A percentile compares a stretch with the other conserved stretches of the same genome.
Evolutionary conservation across 2,329 filamentous ascomycete genomes (phyloP).

Genomic region (Pseudocercospora musae): DNA sequence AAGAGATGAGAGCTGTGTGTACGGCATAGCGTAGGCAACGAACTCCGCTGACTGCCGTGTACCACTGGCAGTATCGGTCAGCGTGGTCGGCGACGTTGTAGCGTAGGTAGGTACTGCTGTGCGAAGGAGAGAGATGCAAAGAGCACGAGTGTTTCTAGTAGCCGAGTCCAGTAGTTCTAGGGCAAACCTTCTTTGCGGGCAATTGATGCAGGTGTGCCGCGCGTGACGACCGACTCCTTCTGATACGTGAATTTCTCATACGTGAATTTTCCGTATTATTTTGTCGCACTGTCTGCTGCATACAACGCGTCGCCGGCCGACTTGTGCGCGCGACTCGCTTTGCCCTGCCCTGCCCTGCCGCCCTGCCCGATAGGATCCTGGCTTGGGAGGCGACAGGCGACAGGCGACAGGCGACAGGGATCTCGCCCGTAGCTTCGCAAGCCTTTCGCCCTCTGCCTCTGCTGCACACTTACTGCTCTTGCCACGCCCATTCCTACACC

Average conservation of each 20-base stretch:
- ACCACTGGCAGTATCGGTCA: too few species aligned
- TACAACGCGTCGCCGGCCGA: background rate
- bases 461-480: background rate
- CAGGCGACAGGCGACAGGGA: too few species aligned
- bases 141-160: background rate
- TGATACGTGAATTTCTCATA: too few species aligned
- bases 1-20: background rate
- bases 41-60: too few species aligned
- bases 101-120: too few species aligned
- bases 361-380: too few species aligned
- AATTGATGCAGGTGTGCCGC: background rate
- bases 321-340: background rate
- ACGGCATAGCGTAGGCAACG: too few species aligned
- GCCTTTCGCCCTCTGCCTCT: background rate
- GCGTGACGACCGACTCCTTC: background rate
- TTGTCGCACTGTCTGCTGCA: background rate
- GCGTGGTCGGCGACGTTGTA: background rate
- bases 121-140: too few species aligned
- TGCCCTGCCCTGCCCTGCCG: too few species aligned
- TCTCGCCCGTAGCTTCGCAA: background rate
- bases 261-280: too few species aligned
- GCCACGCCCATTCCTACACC: background rate
- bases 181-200: background rate
- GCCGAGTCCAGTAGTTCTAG: background rate
- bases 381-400: background rate